Percentiles rank a stretch among this genome's conserved stretches.
These are phyloP conservation scores for Chaetomium sp. DNA, from an alignment of 2,329 filamentous ascomycete genomes.

Conservation along the genomic window DNA sequence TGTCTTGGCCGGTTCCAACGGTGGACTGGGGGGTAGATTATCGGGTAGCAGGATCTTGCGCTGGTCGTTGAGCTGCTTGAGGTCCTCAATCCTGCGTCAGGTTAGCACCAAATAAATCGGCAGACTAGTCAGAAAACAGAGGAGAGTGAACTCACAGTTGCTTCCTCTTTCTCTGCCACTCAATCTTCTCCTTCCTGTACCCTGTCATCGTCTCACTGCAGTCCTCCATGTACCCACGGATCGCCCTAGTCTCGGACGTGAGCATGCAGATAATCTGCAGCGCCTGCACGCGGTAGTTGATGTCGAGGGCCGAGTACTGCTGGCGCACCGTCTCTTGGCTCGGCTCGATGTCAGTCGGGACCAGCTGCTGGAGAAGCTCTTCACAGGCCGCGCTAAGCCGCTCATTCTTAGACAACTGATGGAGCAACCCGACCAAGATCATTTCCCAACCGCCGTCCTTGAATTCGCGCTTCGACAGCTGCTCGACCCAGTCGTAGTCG, in stretches of 20 bases:
- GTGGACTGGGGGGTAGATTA: conserved; percentile 61
- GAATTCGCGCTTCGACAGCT: conserved; percentile 77
- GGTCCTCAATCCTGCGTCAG: conserved; percentile 55
- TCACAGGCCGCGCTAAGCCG: conserved; percentile 67
- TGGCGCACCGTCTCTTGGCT: conserved; percentile 65
- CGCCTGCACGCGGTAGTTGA: conserved; percentile 74
- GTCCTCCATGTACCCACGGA: conserved; percentile 84
- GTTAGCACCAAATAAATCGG: conserved; percentile 12
- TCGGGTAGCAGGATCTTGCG: conserved; percentile 66
- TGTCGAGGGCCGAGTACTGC: conserved; percentile 69
- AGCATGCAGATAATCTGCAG: conserved; percentile 83
- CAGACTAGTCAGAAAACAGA: neutral
- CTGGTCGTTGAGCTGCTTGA: conserved; percentile 65
- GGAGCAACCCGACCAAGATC: conserved; percentile 77
- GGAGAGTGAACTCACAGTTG: conserved; percentile 46
- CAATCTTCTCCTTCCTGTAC: conserved; percentile 92
- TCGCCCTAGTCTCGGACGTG: conserved; percentile 75
- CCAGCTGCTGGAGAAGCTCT: conserved; percentile 71
- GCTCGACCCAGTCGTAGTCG: conserved; percentile 77
- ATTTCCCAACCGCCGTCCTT: conserved; percentile 84
- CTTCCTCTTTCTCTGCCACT: conserved; percentile 74
- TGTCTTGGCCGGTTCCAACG: conserved; percentile 41
- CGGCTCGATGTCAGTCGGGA: conserved; percentile 68
- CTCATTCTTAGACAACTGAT: conserved; percentile 75
- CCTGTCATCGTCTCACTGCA: conserved; percentile 92